Base-by-base conservation (phyloP, 2,329 filamentous ascomycete species). In the Pseudogymnoascus sp. region DNA sequence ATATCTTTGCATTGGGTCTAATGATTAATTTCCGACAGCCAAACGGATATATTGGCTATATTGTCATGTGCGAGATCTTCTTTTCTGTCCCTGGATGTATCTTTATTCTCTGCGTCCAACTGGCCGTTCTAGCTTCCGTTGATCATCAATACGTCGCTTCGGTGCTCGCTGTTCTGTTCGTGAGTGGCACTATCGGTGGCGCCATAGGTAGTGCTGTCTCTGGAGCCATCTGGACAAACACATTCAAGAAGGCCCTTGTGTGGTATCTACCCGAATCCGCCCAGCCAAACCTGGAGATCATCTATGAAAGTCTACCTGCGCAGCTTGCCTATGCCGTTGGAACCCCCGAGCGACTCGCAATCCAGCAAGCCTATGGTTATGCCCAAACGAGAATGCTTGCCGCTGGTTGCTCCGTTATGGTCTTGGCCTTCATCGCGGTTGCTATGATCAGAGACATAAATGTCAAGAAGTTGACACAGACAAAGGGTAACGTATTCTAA, bases 191-290 rank as follows among this genome's bases (percentile, higher is more conserved):
- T 64, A 78, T 87, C 64, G 85, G 84, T 41, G 79, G 78, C 37
- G 82, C 84, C 1, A 74, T 86, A 8, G 85, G 84, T 2, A 78
- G 78, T 3, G 79, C 84, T 11, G 79, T 89, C 59, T 81, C 84
- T 2, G 80, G 80, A 0, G 84, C 85, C 10, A 83, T 89, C 65
- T 89, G 85, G 85, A 84, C 82, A 0, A 78, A 81, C 64, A 79
- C 81, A 0, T 83, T 89, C 68, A 78, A 78, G 1, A 71, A 73
- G 31, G 81, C 81, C 13, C 75, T 88, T 2, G 66, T 68, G 21
- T 64, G 71, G 40, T 80, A 81, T 64, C 76, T 88, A 1, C 84
- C 84, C 0, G 70, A 64, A 9, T 64, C 66, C 1, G 71, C 69
- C 0, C 63, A 69, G 64, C 67, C 65, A 50, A 76, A 81, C 59